These are phyloP conservation scores for Letharia lupina DNA, from an alignment of 495 filamentous ascomycete genomes.

Conservation along the genomic window DNA sequence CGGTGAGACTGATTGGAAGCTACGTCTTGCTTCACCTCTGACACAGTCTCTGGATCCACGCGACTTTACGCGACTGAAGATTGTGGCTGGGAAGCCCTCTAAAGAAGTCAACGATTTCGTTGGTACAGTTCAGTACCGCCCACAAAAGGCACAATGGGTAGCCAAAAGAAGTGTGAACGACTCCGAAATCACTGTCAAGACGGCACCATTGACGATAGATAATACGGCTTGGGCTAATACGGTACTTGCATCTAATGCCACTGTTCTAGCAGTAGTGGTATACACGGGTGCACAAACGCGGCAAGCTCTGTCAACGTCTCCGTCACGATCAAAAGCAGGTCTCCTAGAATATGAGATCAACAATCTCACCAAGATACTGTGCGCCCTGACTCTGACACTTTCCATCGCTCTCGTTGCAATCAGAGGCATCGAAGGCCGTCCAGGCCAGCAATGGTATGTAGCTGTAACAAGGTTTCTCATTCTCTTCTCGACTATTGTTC, in stretches of 20 bases:
- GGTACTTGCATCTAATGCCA: constrained; percentile 84
- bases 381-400: constrained; percentile 72
- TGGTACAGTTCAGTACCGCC: constrained; percentile 64
- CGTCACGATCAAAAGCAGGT: constrained; percentile 85
- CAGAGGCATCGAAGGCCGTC: constrained; percentile 65
- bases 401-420: constrained; percentile 86
- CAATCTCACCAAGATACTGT: constrained; percentile 94
- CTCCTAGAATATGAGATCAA: constrained; percentile 95
- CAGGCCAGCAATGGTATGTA: constrained; percentile 71
- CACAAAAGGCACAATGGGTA: constrained; percentile 28
- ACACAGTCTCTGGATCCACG: constrained; percentile 63
- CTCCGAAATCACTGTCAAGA: constrained; percentile 28
- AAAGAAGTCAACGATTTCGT: constrained; percentile 89
- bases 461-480: constrained; percentile 94
- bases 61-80: constrained; percentile 62
- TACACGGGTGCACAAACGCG: constrained; percentile 95
- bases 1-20: constrained; percentile 98
- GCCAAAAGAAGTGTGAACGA: constrained; percentile 23
- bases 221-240: constrained; percentile 99
- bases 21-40: constrained; percentile 74
- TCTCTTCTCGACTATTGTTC: constrained; percentile 97
- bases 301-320: constrained; percentile 85
- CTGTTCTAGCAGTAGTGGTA: constrained; percentile 76
- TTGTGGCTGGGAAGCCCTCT: constrained; percentile 82
- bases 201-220: constrained; percentile 78